phyloP scores from a whole-genome alignment of 2,329 filamentous ascomycete genomes.

The Chaetomiaceae sp. region DNA sequence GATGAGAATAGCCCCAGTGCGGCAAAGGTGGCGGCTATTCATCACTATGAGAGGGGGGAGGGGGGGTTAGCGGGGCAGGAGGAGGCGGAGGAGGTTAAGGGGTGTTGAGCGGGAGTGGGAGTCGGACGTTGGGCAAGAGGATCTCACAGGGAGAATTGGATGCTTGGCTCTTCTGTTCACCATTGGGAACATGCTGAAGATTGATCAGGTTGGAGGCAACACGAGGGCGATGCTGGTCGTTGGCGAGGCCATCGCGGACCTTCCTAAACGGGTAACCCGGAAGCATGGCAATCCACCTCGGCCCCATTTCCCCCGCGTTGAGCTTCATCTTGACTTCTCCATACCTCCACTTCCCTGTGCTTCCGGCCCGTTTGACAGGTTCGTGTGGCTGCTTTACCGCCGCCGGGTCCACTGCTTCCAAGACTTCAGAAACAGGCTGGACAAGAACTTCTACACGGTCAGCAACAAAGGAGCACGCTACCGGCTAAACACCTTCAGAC shows the following conservation, averaged over 20 bases:
- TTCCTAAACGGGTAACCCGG: slow-evolving; percentile 10
- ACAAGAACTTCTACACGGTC: too few relatives aligned
- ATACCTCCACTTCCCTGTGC: background rate
- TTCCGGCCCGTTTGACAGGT: too few relatives aligned
- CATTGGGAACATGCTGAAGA: too few relatives aligned
- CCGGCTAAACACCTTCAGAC: too few relatives aligned
- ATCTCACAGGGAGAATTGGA: too few relatives aligned
- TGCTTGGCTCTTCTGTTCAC: too few relatives aligned
- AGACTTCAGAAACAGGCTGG: too few relatives aligned
- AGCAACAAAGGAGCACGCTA: too few relatives aligned
- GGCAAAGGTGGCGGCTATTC: slow-evolving; percentile 42
- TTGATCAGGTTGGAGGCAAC: background rate
- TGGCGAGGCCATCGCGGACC: background rate
- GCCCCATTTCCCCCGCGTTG: slow-evolving; percentile 6
- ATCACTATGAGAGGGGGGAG: slow-evolving; percentile 30
- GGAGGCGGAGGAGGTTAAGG: slow-evolving; percentile 22
- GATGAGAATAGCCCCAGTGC: slow-evolving; percentile 59
- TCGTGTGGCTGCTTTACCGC: too few relatives aligned
- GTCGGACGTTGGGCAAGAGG: too few relatives aligned
- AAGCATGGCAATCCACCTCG: background rate
- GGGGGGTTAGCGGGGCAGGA: slow-evolving; percentile 25
- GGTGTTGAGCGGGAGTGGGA: slow-evolving; percentile 6
- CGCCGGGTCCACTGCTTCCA: too few relatives aligned
- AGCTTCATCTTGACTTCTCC: background rate
- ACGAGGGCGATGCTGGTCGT: background rate